Conservation (phyloP, 352 stramenopile genomes). For the Phytophthora melonis region DNA sequence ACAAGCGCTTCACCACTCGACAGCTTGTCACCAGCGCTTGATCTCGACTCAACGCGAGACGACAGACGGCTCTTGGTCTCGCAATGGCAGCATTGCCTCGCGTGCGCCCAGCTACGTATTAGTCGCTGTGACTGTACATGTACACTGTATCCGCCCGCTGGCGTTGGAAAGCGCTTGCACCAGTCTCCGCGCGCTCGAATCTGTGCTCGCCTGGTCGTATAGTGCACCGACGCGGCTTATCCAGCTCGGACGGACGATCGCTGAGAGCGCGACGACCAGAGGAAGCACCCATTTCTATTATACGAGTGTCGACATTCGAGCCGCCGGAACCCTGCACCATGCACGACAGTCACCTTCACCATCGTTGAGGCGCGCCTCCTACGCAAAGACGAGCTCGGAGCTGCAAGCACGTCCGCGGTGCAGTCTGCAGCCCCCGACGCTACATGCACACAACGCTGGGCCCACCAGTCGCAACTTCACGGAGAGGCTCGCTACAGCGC, state of each 20-base stretch:
- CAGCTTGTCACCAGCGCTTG: not conserved
- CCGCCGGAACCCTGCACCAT: not conserved
- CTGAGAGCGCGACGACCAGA: not conserved
- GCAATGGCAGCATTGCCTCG: slow-evolving; percentile 14
- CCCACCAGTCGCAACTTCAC: not conserved
- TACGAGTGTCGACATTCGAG: not conserved
- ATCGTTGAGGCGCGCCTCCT: slow-evolving; percentile 18
- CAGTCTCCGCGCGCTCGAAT: not conserved
- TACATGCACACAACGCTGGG: not conserved
- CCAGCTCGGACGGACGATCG: slow-evolving; percentile 7
- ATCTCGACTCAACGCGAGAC: slow-evolving; percentile 1
- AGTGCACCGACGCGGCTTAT: slow-evolving; percentile 9
- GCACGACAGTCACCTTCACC: slow-evolving; percentile 10
- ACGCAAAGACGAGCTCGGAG: slow-evolving; percentile 17
- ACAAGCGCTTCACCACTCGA: slow-evolving; percentile 11
- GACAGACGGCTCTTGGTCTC: not conserved
- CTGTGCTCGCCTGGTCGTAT: not conserved
- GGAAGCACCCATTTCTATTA: slow-evolving; percentile 12
- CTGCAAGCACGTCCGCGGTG: not conserved
- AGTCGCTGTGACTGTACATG: not conserved
- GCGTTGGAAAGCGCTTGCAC: not conserved
- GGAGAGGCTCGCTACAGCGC: not conserved
- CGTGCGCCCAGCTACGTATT: not conserved
- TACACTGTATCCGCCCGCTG: not conserved
- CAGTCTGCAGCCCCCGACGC: not conserved